These are phyloP conservation scores for Hansfordia pulvinata DNA, from an alignment of 2,329 filamentous ascomycete genomes.

Conservation along the genomic window DNA sequence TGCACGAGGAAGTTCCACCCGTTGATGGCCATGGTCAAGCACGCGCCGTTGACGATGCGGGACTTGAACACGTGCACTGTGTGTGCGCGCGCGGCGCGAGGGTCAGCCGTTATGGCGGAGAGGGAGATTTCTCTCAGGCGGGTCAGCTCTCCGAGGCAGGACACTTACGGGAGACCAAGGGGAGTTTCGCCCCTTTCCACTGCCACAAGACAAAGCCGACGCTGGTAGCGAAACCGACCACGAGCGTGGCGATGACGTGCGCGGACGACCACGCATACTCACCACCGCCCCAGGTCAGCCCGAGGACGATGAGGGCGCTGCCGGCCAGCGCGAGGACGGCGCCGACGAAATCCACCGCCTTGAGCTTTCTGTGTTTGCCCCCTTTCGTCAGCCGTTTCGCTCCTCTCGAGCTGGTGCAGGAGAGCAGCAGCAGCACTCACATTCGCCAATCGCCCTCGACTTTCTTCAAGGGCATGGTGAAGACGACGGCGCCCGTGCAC, in stretches of 20 bases:
- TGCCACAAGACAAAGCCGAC: conserved; percentile 38
- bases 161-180: conserved; percentile 30
- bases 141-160: no score
- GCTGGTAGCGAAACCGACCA: conserved; percentile 32
- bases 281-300: conserved; percentile 45
- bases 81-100: conserved; percentile 7
- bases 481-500: conserved; percentile 30
- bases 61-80: conserved; percentile 38
- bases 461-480: conserved; percentile 42
- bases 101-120: background rate
- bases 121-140: no score
- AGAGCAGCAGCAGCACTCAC: conserved; percentile 10
- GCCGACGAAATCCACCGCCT: conserved; percentile 35
- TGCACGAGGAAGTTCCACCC: conserved; percentile 47
- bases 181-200: conserved; percentile 31
- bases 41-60: conserved; percentile 38
- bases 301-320: conserved; percentile 31
- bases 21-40: conserved; percentile 42
- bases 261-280: conserved; percentile 41
- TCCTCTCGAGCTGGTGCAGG: no score
- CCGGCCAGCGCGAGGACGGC: conserved; percentile 29
- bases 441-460: conserved; percentile 36
- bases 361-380: conserved; percentile 31
- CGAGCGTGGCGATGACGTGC: conserved; percentile 38
- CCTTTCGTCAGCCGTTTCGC: no score